These are phyloP conservation scores for Pisolithus sp. DNA, from an alignment of 768 basidiomycete genomes.

Conservation along the genomic window DNA sequence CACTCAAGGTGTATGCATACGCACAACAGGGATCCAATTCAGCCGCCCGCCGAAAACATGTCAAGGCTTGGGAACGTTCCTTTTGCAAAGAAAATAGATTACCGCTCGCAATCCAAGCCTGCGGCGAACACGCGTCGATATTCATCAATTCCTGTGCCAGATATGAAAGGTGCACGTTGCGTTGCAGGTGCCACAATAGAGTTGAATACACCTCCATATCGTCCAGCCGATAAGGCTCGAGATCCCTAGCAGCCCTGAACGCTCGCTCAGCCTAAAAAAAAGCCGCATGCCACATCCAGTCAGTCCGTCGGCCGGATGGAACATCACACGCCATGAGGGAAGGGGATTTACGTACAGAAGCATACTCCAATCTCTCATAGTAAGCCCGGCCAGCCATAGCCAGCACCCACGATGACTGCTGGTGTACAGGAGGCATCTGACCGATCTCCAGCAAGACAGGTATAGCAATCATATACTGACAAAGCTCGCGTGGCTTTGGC, in stretches of 20 bases:
- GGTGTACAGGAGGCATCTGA: constrained; percentile 65
- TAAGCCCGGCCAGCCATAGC: constrained; percentile 81
- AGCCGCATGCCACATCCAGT: constrained; percentile 14
- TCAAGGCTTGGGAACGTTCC: constrained; percentile 87
- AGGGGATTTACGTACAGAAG: constrained; percentile 53
- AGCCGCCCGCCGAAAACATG: constrained; percentile 88
- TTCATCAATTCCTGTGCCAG: constrained; percentile 88
- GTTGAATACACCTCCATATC: constrained; percentile 98
- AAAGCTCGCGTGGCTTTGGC: constrained; percentile 73
- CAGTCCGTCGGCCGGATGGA: constrained; percentile 11
- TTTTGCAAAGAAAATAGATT: constrained; percentile 95
- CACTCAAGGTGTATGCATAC: constrained; percentile 94
- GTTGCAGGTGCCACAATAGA: constrained; percentile 89
- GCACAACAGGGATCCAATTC: constrained; percentile 87
- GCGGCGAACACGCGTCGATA: constrained; percentile 73
- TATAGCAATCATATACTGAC: constrained; percentile 68
- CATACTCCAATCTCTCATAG: constrained; percentile 87
- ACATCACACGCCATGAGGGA: constrained; percentile 3
- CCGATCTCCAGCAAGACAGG: constrained; percentile 74
- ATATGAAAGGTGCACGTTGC: constrained; percentile 79
- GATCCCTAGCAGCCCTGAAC: constrained; percentile 71
- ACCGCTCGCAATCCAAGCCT: constrained; percentile 95
- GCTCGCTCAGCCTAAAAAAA: constrained; percentile 75
- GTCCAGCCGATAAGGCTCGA: constrained; percentile 85
- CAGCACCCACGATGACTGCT: constrained; percentile 70